A percentile compares a stretch with the other conserved stretches of the same genome.
phyloP scores from a whole-genome alignment of 1,139 yeast species.

The Suhomyces ambrosiae region DNA sequence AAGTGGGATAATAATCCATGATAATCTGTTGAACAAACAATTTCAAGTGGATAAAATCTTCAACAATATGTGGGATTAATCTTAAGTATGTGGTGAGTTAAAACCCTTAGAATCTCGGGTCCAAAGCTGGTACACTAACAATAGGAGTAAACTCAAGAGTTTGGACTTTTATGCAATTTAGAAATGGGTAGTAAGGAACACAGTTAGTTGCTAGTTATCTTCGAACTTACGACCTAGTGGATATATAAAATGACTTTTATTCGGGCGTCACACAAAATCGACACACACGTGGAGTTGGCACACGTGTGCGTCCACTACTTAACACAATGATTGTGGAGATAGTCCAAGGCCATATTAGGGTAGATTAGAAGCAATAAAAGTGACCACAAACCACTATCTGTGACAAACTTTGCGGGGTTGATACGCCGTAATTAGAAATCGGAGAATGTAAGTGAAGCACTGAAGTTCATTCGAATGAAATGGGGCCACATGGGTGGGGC shows the following conservation, averaged over 20 bases:
- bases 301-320: conserved; percentile 6
- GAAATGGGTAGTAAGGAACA: not conserved
- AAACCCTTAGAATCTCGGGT: not conserved
- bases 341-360: not conserved
- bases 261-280: conserved; percentile 2
- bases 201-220: not conserved
- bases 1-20: conserved; percentile 3
- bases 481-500: too few relatives aligned
- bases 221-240: not conserved
- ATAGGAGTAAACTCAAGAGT: too few relatives aligned
- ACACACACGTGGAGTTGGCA: conserved; percentile 6
- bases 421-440: too few relatives aligned
- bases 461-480: too few relatives aligned
- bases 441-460: too few relatives aligned
- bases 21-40: not conserved
- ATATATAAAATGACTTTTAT: conserved; percentile 3
- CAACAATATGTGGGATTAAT: too few relatives aligned
- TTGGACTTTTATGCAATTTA: too few relatives aligned
- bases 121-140: too few relatives aligned
- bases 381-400: too few relatives aligned
- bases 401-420: too few relatives aligned
- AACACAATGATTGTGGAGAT: not conserved
- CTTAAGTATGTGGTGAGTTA: not conserved
- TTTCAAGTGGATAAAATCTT: too few relatives aligned
- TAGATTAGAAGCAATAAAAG: not conserved